These are phyloP conservation scores for Proliferodiscus dingleyae DNA, from an alignment of 2,329 filamentous ascomycete genomes.

Conservation along the genomic window DNA sequence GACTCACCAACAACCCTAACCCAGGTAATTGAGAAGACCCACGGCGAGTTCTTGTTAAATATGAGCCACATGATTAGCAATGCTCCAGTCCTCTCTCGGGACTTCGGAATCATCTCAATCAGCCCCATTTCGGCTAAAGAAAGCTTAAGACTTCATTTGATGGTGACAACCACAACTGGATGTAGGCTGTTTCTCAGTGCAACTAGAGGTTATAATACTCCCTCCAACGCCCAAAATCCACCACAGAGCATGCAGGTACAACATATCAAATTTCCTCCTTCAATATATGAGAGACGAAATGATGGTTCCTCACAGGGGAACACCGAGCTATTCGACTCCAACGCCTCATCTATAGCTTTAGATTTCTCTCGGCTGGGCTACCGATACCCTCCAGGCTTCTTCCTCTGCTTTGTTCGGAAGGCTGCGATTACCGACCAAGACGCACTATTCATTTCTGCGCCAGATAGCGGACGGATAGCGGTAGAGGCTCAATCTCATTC, in stretches of 20 bases:
- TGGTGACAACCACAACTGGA: slow-evolving; percentile 86
- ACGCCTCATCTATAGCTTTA: slow-evolving; percentile 43
- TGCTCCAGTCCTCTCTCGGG: slow-evolving; percentile 64
- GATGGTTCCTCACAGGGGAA: slow-evolving; percentile 20
- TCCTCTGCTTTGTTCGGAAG: slow-evolving; percentile 74
- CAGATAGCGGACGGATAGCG: slow-evolving; percentile 83
- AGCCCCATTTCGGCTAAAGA: slow-evolving; percentile 77
- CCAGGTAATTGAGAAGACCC: slow-evolving; percentile 58
- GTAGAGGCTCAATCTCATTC: slow-evolving; percentile 39
- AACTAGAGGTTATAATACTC: slow-evolving; percentile 66
- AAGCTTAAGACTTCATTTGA: slow-evolving; percentile 77
- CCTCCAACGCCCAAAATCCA: slow-evolving; percentile 45
- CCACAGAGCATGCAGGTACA: slow-evolving; percentile 97
- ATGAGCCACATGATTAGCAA: slow-evolving; percentile 82
- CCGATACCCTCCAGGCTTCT: slow-evolving; percentile 82
- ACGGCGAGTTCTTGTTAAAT: slow-evolving; percentile 59
- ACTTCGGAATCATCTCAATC: slow-evolving; percentile 74
- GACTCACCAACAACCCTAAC: slow-evolving; percentile 57
- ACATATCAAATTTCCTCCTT: slow-evolving; percentile 89
- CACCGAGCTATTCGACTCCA: slow-evolving; percentile 20
- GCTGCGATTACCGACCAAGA: slow-evolving; percentile 56
- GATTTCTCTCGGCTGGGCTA: slow-evolving; percentile 47
- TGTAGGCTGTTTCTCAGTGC: slow-evolving; percentile 90
- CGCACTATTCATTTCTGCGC: slow-evolving; percentile 75
- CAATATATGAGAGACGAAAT: slow-evolving; percentile 28